These are phyloP conservation scores for Juncus inflexus DNA, from an alignment of 176 grass and related monocot species.

Conservation along the genomic window DNA sequence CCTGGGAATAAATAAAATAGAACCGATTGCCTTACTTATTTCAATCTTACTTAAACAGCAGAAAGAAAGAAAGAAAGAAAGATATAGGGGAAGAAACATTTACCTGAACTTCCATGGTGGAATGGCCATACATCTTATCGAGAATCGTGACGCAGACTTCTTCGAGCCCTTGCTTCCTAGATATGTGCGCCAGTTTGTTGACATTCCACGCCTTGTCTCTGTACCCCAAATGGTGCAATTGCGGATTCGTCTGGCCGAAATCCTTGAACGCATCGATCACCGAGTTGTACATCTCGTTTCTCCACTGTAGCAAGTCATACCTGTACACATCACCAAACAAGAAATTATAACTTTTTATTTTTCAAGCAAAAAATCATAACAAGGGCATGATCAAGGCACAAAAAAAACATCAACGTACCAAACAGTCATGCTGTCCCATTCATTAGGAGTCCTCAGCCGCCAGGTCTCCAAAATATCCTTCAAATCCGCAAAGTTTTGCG, in stretches of 20 bases:
- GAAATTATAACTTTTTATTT: not conserved
- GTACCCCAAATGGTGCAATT: slow-evolving; percentile 98
- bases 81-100: not conserved
- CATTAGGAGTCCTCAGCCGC: slow-evolving; percentile 92
- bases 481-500: slow-evolving; percentile 76
- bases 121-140: slow-evolving; percentile 98
- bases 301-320: slow-evolving; percentile 97
- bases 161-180: slow-evolving; percentile 92
- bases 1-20: slow-evolving; percentile 41
- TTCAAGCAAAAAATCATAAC: not conserved
- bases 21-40: not conserved
- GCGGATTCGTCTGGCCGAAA: slow-evolving; percentile 77
- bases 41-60: slow-evolving; percentile 4
- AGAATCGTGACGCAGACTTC: slow-evolving; percentile 98
- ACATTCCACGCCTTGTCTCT: slow-evolving; percentile 99
- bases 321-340: slow-evolving; percentile 2
- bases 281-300: slow-evolving; percentile 99
- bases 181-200: slow-evolving; percentile 94
- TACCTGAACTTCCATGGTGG: slow-evolving; percentile 99
- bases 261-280: slow-evolving; percentile 99
- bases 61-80: slow-evolving; percentile 12
- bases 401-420: slow-evolving; percentile 35
- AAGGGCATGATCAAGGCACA: not conserved
- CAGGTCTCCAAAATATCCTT: slow-evolving; percentile 99
- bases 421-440: slow-evolving; percentile 92